Conservation (phyloP, 164 flowering plant species). For the Nymphaea colorata region DNA sequence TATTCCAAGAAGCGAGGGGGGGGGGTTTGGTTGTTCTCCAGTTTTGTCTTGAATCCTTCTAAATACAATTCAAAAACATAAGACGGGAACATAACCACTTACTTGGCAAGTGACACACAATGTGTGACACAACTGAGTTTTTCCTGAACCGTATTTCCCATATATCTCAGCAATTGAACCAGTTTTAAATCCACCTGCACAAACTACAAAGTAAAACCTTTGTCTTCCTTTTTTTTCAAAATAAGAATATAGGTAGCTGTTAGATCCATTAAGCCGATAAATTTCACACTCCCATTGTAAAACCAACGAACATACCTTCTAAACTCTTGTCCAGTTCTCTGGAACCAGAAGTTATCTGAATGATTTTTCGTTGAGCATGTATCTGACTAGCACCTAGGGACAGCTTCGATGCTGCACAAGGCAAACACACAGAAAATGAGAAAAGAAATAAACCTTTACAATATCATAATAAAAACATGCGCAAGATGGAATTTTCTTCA, state of each 20-base stretch:
- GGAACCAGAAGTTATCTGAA: slow-evolving; percentile 90
- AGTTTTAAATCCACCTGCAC: slow-evolving; percentile 82
- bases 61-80: too few species aligned
- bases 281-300: too few species aligned
- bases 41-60: too few species aligned
- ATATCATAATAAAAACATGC: neutral
- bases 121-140: slow-evolving; percentile 94
- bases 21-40: too few species aligned
- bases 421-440: slow-evolving; percentile 4
- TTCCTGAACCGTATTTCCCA: slow-evolving; percentile 92
- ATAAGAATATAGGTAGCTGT: too few species aligned
- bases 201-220: neutral
- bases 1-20: too few species aligned
- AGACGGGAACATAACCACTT: slow-evolving; percentile 4
- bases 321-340: slow-evolving; percentile 82
- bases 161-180: slow-evolving; percentile 91
- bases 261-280: too few species aligned
- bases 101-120: slow-evolving; percentile 96
- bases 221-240: too few species aligned
- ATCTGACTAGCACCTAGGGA: slow-evolving; percentile 71
- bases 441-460: neutral
- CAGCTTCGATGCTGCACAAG: slow-evolving; percentile 59
- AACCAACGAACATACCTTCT: neutral
- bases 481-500: neutral
- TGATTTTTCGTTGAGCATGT: slow-evolving; percentile 47